These are phyloP conservation scores for Penicillium paradoxum DNA, from an alignment of 495 filamentous ascomycete genomes.

Conservation along the genomic window DNA sequence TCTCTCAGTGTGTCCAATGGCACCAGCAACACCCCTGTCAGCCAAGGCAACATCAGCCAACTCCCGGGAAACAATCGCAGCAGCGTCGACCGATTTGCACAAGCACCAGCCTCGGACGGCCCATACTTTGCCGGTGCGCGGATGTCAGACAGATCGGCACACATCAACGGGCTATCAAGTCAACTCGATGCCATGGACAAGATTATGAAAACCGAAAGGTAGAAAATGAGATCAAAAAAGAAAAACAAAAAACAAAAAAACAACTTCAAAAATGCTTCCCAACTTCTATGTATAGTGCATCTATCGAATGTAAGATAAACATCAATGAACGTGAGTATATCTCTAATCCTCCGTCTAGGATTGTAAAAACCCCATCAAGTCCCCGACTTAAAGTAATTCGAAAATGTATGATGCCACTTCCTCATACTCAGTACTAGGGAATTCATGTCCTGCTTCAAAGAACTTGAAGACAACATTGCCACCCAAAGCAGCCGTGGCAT, in stretches of 20 bases:
- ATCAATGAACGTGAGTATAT: background rate
- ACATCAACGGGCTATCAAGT: slow-evolving; percentile 29
- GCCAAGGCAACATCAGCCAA: slow-evolving; percentile 30
- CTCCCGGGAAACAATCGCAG: slow-evolving; percentile 24
- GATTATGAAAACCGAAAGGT: slow-evolving; percentile 24
- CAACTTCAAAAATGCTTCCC: background rate
- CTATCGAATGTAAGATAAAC: background rate
- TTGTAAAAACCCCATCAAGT: background rate
- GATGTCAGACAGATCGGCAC: slow-evolving; percentile 31
- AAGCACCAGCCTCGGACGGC: slow-evolving; percentile 30
- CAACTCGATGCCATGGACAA: slow-evolving; percentile 34
- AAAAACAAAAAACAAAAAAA: slow-evolving; percentile 11
- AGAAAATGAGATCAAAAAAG: slow-evolving; percentile 10
- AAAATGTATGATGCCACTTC: slow-evolving; percentile 46
- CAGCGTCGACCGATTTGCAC: slow-evolving; percentile 30
- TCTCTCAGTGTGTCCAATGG: slow-evolving; percentile 14
- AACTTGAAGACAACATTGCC: slow-evolving; percentile 45
- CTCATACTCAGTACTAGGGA: slow-evolving; percentile 50
- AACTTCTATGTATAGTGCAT: slow-evolving; percentile 27
- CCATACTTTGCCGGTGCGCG: slow-evolving; percentile 37
- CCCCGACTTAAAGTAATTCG: slow-evolving; percentile 28
- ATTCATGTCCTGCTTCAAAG: slow-evolving; percentile 53
- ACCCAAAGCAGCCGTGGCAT: slow-evolving; percentile 46
- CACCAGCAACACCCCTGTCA: slow-evolving; percentile 21
- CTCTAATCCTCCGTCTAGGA: slow-evolving; percentile 5